Evolutionary conservation across 345 rosid species (phyloP).

Genomic region (Rhodomyrtus tomentosa): DNA sequence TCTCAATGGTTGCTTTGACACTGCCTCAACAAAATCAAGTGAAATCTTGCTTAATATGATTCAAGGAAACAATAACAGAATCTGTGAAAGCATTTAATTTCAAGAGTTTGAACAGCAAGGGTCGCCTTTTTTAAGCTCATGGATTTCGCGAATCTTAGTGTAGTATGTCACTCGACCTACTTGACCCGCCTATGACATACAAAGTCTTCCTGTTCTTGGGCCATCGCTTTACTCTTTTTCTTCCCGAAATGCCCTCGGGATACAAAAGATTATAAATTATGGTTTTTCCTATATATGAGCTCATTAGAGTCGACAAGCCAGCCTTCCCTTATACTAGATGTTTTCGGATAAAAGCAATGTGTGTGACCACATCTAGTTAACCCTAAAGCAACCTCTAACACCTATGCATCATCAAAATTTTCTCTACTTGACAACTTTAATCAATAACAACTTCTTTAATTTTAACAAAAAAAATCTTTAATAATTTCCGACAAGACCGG

Average conservation of each 20-base stretch:
- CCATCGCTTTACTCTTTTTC: neutral
- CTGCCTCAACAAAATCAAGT: conserved; percentile 21
- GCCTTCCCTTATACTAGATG: neutral
- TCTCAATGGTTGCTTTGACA: conserved; percentile 83
- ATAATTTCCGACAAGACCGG: neutral
- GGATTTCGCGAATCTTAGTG: neutral
- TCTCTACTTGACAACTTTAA: neutral
- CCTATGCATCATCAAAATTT: neutral
- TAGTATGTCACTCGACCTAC: neutral
- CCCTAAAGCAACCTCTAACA: neutral
- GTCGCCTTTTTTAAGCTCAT: neutral
- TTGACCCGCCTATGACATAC: neutral
- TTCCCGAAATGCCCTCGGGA: neutral
- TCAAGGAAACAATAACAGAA: neutral
- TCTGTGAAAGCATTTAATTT: neutral
- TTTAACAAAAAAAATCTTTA: neutral
- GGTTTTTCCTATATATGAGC: neutral
- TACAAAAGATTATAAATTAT: neutral
- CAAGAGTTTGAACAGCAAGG: neutral
- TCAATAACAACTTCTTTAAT: neutral
- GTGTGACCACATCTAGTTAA: neutral
- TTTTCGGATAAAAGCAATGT: neutral
- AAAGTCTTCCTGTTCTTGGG: neutral
- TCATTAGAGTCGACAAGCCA: neutral
- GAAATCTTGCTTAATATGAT: neutral